Conservation (phyloP, 2,329 filamentous ascomycete species). For the Celoporthe dispersa region DNA sequence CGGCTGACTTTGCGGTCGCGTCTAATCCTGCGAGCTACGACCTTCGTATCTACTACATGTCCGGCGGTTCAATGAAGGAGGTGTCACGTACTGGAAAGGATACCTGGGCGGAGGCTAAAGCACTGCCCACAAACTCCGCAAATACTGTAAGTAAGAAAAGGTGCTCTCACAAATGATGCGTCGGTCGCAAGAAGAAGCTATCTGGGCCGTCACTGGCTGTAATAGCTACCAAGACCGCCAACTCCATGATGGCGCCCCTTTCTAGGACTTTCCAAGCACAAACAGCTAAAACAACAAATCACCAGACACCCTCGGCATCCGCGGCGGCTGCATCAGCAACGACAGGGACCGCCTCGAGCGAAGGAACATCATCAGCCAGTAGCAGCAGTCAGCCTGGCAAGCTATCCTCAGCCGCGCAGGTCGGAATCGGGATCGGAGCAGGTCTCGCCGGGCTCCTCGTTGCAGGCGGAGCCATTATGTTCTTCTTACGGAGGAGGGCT, state of each 20-base stretch:
- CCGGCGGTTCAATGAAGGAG: slow-evolving; percentile 12
- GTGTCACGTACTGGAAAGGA: slow-evolving; percentile 11
- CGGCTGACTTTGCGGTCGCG: slow-evolving; percentile 13
- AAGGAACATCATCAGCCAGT: neutral
- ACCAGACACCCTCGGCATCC: neutral
- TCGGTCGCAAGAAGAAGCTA: neutral
- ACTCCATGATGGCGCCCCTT: neutral
- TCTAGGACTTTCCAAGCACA: neutral
- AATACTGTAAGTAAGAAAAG: slow-evolving; percentile 5
- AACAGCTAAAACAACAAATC: neutral
- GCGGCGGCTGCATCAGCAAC: neutral
- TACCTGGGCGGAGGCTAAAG: slow-evolving; percentile 12
- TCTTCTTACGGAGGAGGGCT: neutral
- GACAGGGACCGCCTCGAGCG: neutral
- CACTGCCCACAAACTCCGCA: slow-evolving; percentile 1
- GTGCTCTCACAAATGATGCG: neutral
- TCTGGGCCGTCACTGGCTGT: neutral
- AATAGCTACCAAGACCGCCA: neutral
- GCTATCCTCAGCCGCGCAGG: neutral
- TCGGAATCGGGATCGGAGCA: slow-evolving; percentile 2
- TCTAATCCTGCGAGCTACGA: slow-evolving; percentile 13
- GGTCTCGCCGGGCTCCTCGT: slow-evolving; percentile 2
- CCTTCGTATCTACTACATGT: slow-evolving; percentile 18
- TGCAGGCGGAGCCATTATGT: neutral
- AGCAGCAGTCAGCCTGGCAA: neutral